phyloP scores from a whole-genome alignment of 2,329 filamentous ascomycete species.

The Penicillium sp. region DNA sequence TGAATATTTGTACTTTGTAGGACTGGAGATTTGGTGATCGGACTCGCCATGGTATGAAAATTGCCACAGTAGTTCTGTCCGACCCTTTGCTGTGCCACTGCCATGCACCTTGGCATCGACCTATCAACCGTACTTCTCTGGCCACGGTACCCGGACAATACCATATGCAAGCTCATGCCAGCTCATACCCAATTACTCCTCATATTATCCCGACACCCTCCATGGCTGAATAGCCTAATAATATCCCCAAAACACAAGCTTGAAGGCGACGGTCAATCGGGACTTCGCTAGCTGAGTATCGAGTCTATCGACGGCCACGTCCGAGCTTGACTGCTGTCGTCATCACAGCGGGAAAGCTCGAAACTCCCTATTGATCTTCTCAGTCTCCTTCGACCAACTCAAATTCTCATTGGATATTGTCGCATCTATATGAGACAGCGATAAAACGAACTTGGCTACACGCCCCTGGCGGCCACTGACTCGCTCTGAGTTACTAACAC shows the following conservation, averaged over 20 bases:
- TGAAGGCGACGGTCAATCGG: not conserved
- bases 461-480: not conserved
- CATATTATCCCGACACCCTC: not conserved
- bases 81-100: not conserved
- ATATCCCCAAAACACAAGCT: slow-evolving; percentile 7
- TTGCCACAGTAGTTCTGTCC: not conserved
- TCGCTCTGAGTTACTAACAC: not conserved
- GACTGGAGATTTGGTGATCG: not conserved
- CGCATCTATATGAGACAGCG: not conserved
- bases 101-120: not conserved
- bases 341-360: slow-evolving; percentile 14
- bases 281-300: not conserved
- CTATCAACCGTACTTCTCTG: not conserved
- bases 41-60: not conserved
- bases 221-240: not conserved
- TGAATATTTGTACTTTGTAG: not conserved
- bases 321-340: slow-evolving; percentile 15
- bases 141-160: not conserved
- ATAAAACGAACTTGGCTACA: too few species aligned
- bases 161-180: not conserved
- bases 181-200: not conserved
- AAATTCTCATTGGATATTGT: not conserved
- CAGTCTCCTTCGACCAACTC: not conserved
- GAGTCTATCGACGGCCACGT: too few species aligned
- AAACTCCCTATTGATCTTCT: slow-evolving; percentile 16